A percentile compares a stretch with the other conserved stretches of the same genome.
These are phyloP conservation scores for Linanthus parryae DNA, from an alignment of 148 eudicot species.

Conservation along the genomic window DNA sequence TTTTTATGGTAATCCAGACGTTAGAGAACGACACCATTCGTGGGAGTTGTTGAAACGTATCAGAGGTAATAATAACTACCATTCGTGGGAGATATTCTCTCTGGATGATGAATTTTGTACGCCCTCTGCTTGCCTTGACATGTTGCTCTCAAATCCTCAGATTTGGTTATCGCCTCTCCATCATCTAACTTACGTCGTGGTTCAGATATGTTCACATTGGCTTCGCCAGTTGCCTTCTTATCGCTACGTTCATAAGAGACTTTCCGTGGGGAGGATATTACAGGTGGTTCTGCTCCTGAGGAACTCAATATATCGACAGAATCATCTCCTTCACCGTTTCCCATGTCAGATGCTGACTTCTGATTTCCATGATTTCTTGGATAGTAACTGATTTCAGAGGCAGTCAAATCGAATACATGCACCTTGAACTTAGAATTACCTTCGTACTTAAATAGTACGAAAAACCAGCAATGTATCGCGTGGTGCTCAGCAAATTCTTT, in stretches of 20 bases:
- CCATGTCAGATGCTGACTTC: background rate
- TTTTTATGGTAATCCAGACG: too few species aligned
- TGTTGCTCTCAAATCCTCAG: too few species aligned
- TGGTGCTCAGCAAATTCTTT: constrained; percentile 18
- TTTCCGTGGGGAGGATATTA: background rate
- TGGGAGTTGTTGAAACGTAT: too few species aligned
- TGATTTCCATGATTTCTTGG: constrained; percentile 1
- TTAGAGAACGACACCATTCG: too few species aligned
- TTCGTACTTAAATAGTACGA: constrained; percentile 17
- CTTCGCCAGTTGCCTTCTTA: background rate
- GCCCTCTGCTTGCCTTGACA: too few species aligned
- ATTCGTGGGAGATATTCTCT: too few species aligned
- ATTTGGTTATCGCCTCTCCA: too few species aligned
- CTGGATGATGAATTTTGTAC: too few species aligned
- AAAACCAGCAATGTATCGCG: constrained; percentile 14
- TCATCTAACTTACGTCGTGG: too few species aligned
- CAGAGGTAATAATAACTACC: too few species aligned
- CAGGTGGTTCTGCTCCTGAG: background rate
- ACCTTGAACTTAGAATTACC: constrained; percentile 22
- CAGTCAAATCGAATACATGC: constrained; percentile 11
- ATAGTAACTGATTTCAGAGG: constrained; percentile 27
- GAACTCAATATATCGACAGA: too few species aligned
- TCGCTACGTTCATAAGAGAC: background rate
- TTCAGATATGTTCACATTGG: background rate
- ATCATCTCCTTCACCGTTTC: background rate